Conservation (phyloP, 2,329 filamentous ascomycete species). For the Arthrobotrys pseudoclavata region DNA sequence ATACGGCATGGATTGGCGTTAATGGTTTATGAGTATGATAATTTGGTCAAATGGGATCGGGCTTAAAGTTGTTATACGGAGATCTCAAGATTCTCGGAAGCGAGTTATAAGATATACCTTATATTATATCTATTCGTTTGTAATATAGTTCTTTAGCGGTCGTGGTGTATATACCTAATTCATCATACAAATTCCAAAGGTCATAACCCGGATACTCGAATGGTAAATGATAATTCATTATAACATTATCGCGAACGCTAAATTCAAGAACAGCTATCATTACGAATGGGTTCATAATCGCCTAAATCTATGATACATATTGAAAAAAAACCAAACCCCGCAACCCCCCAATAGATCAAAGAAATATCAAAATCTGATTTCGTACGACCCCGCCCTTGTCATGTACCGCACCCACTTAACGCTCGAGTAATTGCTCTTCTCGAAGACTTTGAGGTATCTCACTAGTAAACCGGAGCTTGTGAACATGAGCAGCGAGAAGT, state of each 20-base stretch:
- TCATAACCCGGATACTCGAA: too few relatives aligned
- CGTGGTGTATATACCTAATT: constrained; percentile 10
- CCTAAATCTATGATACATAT: constrained; percentile 21
- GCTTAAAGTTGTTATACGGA: background rate
- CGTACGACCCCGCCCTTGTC: constrained; percentile 97
- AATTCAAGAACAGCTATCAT: constrained; percentile 13
- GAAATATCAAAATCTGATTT: constrained; percentile 81
- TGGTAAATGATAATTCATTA: constrained; percentile 8
- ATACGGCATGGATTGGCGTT: constrained; percentile 87
- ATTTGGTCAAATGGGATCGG: constrained; percentile 67
- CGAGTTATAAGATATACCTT: background rate
- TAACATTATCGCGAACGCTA: constrained; percentile 3
- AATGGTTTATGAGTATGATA: constrained; percentile 91
- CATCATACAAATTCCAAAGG: background rate
- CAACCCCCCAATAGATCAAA: background rate
- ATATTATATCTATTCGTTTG: background rate
- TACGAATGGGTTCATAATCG: constrained; percentile 6
- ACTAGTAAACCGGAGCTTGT: constrained; percentile 93
- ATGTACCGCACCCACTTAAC: constrained; percentile 99
- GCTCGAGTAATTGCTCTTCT: constrained; percentile 98
- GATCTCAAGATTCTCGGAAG: background rate
- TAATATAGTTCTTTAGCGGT: constrained; percentile 15
- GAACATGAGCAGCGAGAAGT: constrained; percentile 97
- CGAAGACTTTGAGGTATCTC: constrained; percentile 96
- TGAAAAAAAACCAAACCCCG: background rate